A percentile compares a stretch with the other conserved stretches of the same genome.
These are phyloP conservation scores for Triadica sebifera DNA, from an alignment of 345 rosid species.

Conservation along the genomic window DNA sequence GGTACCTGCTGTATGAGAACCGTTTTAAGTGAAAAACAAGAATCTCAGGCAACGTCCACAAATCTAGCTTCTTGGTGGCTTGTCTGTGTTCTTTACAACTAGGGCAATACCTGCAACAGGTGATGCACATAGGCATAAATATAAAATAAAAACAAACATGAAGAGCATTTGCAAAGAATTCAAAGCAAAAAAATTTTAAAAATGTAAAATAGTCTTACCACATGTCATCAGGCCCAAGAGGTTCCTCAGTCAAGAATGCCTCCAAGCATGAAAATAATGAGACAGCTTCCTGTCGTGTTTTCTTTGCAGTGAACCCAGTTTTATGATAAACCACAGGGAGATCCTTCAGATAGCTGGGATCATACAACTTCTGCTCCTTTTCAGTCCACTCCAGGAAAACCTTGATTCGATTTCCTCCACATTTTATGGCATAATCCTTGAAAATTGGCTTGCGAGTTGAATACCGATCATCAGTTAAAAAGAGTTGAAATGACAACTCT, in stretches of 20 bases:
- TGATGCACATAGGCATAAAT: constrained; percentile 1
- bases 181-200: background rate
- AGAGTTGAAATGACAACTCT: constrained; percentile 46
- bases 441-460: constrained; percentile 42
- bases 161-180: background rate
- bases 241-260: constrained; percentile 90
- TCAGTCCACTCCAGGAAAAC: constrained; percentile 71
- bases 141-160: background rate
- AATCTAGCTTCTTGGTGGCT: constrained; percentile 86
- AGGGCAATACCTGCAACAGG: constrained; percentile 77
- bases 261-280: constrained; percentile 92
- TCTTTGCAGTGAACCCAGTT: constrained; percentile 58
- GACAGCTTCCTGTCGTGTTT: constrained; percentile 75
- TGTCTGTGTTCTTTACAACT: constrained; percentile 83
- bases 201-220: constrained; percentile 40
- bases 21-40: constrained; percentile 88
- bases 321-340: constrained; percentile 67
- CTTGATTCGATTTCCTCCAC: constrained; percentile 44
- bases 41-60: constrained; percentile 91
- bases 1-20: constrained; percentile 73
- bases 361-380: constrained; percentile 54
- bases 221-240: constrained; percentile 93
- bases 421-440: constrained; percentile 45
- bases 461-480: constrained; percentile 38
- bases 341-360: constrained; percentile 69